Conservation (phyloP, 371 early-diverging fungal species). For the Lichtheimia hyalospora region DNA sequence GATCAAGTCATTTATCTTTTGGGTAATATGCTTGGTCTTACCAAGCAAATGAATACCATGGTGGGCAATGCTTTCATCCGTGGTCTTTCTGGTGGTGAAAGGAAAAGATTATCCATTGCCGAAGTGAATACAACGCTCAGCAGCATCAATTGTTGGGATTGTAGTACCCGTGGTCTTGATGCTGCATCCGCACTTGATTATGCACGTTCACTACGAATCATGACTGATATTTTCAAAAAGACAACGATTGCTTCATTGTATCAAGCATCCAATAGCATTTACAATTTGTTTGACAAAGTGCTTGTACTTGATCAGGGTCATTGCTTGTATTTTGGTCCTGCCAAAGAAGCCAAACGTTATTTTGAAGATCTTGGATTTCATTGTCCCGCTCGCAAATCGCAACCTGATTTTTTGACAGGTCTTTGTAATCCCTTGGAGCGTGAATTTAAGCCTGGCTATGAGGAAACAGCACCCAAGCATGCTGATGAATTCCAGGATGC, state of each 20-base stretch:
- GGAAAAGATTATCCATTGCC: constrained; percentile 86
- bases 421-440: constrained; percentile 65
- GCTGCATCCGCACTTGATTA: constrained; percentile 85
- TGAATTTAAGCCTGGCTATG: constrained; percentile 52
- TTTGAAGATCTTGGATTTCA: constrained; percentile 68
- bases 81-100: constrained; percentile 86
- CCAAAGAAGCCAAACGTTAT: constrained; percentile 60
- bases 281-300: constrained; percentile 74
- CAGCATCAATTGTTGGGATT: constrained; percentile 83
- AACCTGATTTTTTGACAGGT: constrained; percentile 78
- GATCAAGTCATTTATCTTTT: constrained; percentile 49
- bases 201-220: constrained; percentile 64
- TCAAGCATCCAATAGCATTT: constrained; percentile 76
- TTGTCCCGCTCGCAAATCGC: constrained; percentile 72
- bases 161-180: constrained; percentile 89
- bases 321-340: constrained; percentile 76
- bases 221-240: constrained; percentile 62
- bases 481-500: constrained; percentile 47
- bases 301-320: constrained; percentile 70
- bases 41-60: constrained; percentile 73
- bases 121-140: constrained; percentile 79
- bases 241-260: constrained; percentile 68
- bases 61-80: constrained; percentile 84
- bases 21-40: constrained; percentile 71
- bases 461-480: constrained; percentile 43